phyloP scores from a whole-genome alignment of 331 rosid genomes.

The Pyracantha coccinea region DNA sequence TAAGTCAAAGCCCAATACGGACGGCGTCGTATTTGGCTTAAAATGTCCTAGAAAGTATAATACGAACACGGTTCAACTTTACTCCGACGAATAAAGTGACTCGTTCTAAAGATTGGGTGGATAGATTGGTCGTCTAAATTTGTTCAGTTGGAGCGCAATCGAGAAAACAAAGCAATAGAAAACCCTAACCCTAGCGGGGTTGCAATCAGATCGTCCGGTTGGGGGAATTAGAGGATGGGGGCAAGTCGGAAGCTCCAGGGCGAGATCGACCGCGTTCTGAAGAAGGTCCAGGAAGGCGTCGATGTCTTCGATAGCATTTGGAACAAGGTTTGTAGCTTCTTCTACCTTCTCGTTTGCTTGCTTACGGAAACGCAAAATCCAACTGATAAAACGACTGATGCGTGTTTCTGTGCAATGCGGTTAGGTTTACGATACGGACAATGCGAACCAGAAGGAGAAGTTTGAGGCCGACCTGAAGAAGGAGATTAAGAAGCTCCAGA shows the following conservation, averaged over 20 bases:
- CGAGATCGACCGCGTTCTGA: slow-evolving; percentile 96
- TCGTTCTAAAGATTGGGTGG: background rate
- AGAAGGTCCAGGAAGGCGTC: slow-evolving; percentile 97
- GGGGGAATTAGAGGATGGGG: slow-evolving; percentile 41
- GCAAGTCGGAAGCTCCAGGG: slow-evolving; percentile 99
- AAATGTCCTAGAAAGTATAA: too few relatives aligned
- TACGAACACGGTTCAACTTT: background rate
- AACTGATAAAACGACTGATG: background rate
- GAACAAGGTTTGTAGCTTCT: slow-evolving; percentile 64
- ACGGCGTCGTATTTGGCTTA: background rate
- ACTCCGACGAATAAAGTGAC: background rate
- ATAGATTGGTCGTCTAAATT: background rate
- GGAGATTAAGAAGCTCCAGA: slow-evolving; percentile 96
- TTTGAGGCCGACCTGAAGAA: slow-evolving; percentile 98
- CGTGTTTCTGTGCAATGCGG: background rate
- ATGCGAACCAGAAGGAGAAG: slow-evolving; percentile 97
- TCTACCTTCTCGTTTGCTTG: background rate
- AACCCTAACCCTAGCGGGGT: background rate
- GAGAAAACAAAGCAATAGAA: background rate
- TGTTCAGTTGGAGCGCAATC: background rate
- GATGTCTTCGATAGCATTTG: slow-evolving; percentile 94
- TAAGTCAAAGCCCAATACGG: background rate
- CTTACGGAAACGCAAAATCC: background rate
- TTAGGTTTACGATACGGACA: slow-evolving; percentile 93
- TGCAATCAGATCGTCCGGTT: background rate